Evolutionary conservation across 2,329 filamentous ascomycete species (phyloP), one percentile per base, ranked within the genome.

Genomic region (Aspergillus quadrilineatus): DNA sequence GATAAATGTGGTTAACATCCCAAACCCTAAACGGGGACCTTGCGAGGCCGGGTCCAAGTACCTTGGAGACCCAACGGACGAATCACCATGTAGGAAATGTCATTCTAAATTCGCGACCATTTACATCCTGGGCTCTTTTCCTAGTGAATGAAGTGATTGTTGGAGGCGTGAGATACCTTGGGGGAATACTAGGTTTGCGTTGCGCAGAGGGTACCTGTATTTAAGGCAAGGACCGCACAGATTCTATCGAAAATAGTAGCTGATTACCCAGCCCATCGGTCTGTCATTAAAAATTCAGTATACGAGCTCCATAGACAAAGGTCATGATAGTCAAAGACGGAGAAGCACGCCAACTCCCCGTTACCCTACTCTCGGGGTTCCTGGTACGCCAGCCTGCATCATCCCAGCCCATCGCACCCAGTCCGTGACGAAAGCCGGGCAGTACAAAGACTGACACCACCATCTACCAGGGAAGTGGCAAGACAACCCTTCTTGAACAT

Each of bases 401-500:
- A 32, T 37, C n/a, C 14, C 22, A 6, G 4, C 15, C 32, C 12
- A 22, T 22, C 22, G 22, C 22, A 22, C 22, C 22, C 22, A 22
- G 2, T 22, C 22, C 22, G 22, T 22, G 22, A 22, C 3, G 2
- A 22, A 22, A 3, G 22, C 22, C 22, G 22, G 22, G 22, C 22
- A 22, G 22, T 22, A 22, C 22, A 22, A 22, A 22, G 22, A 22
- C 22, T 22, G 22, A 22, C 22, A 3, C 28, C 6, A 41, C 10
- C n/a, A 9, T 15, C 1, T 3, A 47, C 10, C 4, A 86, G 84
- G 86, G 87, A 9, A 83, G 85, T 45, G 88, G 88, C 1, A 90
- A 90, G 68, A 89, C 87, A 0, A 89, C 88, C 0, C 78, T 90
- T 0, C 78, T 90, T 0, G 82, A 88, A 58, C 83, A 89, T 58